Conservation (phyloP, 345 rosid species). For the Triadica sebifera region DNA sequence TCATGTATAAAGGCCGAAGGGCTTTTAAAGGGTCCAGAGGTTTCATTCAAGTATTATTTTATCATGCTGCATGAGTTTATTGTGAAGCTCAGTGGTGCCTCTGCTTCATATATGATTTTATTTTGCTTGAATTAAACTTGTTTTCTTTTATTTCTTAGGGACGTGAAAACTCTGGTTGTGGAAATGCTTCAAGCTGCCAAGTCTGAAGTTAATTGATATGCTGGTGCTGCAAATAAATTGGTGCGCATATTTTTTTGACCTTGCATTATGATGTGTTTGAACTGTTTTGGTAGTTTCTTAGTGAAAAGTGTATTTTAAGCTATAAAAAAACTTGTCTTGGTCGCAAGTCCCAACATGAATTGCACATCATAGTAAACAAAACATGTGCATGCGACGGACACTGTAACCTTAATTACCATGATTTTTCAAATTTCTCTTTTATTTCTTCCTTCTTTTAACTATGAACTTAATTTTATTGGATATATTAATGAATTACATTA, state of each 20-base stretch:
- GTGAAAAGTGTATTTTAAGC: background rate
- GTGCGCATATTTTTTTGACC: background rate
- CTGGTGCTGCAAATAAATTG: background rate
- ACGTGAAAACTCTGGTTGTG: slow-evolving; percentile 78
- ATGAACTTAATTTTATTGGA: background rate
- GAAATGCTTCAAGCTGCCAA: slow-evolving; percentile 88
- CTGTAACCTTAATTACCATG: background rate
- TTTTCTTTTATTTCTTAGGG: slow-evolving; percentile 47
- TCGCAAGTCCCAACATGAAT: background rate
- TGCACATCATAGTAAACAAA: background rate
- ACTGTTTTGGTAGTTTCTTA: background rate
- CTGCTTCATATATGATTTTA: background rate
- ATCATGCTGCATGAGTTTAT: background rate
- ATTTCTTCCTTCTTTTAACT: no score
- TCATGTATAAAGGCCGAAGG: background rate
- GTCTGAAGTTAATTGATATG: slow-evolving; percentile 35
- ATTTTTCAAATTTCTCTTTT: background rate
- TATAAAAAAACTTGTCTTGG: background rate
- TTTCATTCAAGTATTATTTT: background rate
- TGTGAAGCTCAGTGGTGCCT: background rate
- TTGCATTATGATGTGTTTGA: background rate
- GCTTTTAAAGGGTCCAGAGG: background rate
- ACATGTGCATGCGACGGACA: background rate
- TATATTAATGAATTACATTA: background rate
- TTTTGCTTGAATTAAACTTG: background rate